These are phyloP conservation scores for Stagonosporopsis rhizophila DNA, from an alignment of 2,329 filamentous ascomycete genomes.

Conservation along the genomic window DNA sequence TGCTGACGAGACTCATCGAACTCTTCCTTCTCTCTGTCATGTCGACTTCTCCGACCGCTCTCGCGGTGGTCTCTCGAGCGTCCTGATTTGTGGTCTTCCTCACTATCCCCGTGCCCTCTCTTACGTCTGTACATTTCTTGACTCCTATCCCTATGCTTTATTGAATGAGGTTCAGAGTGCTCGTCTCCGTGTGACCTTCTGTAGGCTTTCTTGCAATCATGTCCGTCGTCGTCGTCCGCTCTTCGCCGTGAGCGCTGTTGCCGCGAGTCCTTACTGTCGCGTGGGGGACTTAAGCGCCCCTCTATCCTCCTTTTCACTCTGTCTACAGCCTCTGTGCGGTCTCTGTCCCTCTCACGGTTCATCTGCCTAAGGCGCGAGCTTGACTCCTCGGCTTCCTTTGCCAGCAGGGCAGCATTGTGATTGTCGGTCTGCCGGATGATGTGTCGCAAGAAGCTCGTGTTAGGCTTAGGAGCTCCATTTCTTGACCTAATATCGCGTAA, in stretches of 20 bases:
- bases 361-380: conserved; percentile 68
- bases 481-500: conserved; percentile 58
- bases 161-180: conserved; percentile 1
- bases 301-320: conserved; percentile 27
- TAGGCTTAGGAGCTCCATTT: conserved; percentile 79
- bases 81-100: conserved; percentile 27
- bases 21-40: conserved; percentile 19
- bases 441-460: conserved; percentile 86
- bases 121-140: conserved; percentile 23
- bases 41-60: conserved; percentile 4
- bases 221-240: conserved; percentile 26
- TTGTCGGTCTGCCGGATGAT: conserved; percentile 87
- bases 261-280: conserved; percentile 24
- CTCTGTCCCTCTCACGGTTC: conserved; percentile 28
- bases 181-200: conserved; percentile 19
- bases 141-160: conserved; percentile 23
- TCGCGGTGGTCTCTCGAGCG: conserved; percentile 27
- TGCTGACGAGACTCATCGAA: conserved; percentile 13
- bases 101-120: conserved; percentile 22
- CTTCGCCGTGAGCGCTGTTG: conserved; percentile 28
- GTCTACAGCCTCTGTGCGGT: conserved; percentile 17
- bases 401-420: conserved; percentile 86
- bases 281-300: conserved; percentile 32
- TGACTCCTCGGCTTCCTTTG: conserved; percentile 83
- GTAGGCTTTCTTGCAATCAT: conserved; percentile 8